Evolutionary conservation across 208 protist species (phyloP).

Genomic region (Entamoeba histolytica): DNA sequence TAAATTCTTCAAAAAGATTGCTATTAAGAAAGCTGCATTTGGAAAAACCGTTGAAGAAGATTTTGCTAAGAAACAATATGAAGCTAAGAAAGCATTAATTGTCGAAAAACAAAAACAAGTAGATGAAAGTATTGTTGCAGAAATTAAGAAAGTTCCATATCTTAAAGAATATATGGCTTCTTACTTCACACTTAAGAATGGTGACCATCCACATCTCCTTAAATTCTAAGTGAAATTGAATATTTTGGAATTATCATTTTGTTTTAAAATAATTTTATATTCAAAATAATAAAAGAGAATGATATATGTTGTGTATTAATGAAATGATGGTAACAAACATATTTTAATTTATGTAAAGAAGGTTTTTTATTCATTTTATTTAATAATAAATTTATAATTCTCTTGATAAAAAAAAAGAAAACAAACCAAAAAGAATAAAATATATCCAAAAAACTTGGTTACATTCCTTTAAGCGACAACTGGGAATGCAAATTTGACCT

Average conservation of each 20-base stretch:
- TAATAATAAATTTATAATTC: too few species aligned
- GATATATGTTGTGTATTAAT: too few species aligned
- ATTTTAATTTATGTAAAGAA: too few species aligned
- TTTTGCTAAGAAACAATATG: slow-evolving; percentile 19
- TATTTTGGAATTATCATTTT: too few species aligned
- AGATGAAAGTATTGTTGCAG: slow-evolving; percentile 40
- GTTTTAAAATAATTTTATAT: too few species aligned
- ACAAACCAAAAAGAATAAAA: too few species aligned
- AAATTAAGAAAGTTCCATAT: slow-evolving; percentile 35
- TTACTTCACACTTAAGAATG: slow-evolving; percentile 50
- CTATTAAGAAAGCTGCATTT: slow-evolving; percentile 22
- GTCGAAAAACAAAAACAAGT: slow-evolving; percentile 47
- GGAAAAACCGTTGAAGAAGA: slow-evolving; percentile 28
- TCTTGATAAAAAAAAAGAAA: too few species aligned
- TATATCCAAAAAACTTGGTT: too few species aligned
- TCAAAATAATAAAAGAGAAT: too few species aligned
- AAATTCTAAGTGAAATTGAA: slow-evolving; percentile 51
- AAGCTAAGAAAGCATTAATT: slow-evolving; percentile 41
- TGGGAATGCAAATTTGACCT: not conserved
- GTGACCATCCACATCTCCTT: slow-evolving; percentile 49
- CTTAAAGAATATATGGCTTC: slow-evolving; percentile 46
- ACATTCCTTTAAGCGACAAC: not conserved
- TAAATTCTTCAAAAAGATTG: not conserved
- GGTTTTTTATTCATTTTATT: too few species aligned
- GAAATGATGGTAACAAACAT: too few species aligned